Evolutionary conservation across 106 monocot species (phyloP).

Genomic region (Dioscorea dumetorum): DNA sequence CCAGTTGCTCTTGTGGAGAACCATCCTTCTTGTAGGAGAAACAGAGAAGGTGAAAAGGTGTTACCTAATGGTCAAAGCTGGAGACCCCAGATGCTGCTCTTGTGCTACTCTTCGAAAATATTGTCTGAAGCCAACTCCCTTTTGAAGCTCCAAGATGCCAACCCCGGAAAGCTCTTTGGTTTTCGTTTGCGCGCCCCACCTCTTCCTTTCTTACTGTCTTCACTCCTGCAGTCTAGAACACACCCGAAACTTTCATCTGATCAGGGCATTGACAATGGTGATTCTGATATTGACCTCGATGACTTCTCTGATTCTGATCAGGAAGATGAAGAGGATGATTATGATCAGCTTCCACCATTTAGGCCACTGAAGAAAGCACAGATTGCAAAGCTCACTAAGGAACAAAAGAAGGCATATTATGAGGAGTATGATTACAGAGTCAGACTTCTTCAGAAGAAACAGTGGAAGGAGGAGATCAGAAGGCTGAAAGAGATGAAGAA

Average conservation of each 20-base stretch:
- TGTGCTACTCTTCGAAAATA: slow-evolving; percentile 94
- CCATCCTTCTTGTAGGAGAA: slow-evolving; percentile 82
- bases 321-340: slow-evolving; percentile 81
- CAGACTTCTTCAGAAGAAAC: slow-evolving; percentile 92
- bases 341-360: slow-evolving; percentile 84
- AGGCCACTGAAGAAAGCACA: slow-evolving; percentile 77
- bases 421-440: slow-evolving; percentile 93
- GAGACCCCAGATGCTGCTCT: slow-evolving; percentile 77
- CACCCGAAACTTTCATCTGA: slow-evolving; percentile 77
- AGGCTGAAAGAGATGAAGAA: slow-evolving; percentile 83
- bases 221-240: slow-evolving; percentile 68
- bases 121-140: slow-evolving; percentile 81
- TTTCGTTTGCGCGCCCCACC: slow-evolving; percentile 82
- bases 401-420: slow-evolving; percentile 76
- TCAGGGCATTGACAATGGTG: slow-evolving; percentile 49
- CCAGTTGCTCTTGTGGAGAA: slow-evolving; percentile 91
- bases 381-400: slow-evolving; percentile 64
- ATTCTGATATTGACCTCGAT: slow-evolving; percentile 76
- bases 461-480: slow-evolving; percentile 82
- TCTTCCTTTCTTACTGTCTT: slow-evolving; percentile 82
- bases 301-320: slow-evolving; percentile 65
- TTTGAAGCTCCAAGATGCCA: slow-evolving; percentile 76
- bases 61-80: slow-evolving; percentile 85
- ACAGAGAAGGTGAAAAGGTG: slow-evolving; percentile 62
- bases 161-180: slow-evolving; percentile 69